Percentiles rank a stretch among this genome's conserved stretches.
Evolutionary conservation across 371 early-diverging fungal genomes (phyloP).

Genomic region (Zopfochytrium polystomum): DNA sequence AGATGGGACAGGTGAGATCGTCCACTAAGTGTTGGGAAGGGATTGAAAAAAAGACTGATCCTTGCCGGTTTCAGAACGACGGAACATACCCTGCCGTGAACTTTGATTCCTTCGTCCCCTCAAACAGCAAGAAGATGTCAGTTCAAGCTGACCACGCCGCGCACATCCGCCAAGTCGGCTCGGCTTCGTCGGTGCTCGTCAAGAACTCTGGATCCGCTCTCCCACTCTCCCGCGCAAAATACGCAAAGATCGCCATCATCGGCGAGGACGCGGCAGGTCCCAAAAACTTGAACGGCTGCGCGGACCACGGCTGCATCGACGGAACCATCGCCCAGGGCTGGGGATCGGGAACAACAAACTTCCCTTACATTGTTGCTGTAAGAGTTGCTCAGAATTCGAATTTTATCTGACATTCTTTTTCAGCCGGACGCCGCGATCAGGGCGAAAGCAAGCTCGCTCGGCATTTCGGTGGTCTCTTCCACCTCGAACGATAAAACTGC

Average conservation of each 20-base stretch:
- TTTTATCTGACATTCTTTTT: not conserved
- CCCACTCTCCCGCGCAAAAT: slow-evolving; percentile 30
- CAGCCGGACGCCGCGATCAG: slow-evolving; percentile 47
- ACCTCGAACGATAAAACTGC: slow-evolving; percentile 45
- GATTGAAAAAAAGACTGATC: no score
- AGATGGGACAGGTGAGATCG: slow-evolving; percentile 39
- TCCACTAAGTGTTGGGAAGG: no score
- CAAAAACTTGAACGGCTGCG: slow-evolving; percentile 19
- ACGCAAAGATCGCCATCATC: slow-evolving; percentile 42
- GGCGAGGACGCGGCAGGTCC: slow-evolving; percentile 51
- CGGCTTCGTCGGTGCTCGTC: slow-evolving; percentile 52
- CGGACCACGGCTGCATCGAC: no score
- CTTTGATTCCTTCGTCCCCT: slow-evolving; percentile 16
- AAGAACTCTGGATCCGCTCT: slow-evolving; percentile 40
- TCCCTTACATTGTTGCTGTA: slow-evolving; percentile 55
- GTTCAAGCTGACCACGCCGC: slow-evolving; percentile 31
- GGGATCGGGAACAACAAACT: slow-evolving; percentile 62
- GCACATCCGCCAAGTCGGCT: slow-evolving; percentile 48
- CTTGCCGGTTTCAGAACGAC: no score
- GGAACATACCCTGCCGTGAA: slow-evolving; percentile 39
- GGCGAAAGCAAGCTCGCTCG: slow-evolving; percentile 31
- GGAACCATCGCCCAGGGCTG: slow-evolving; percentile 64
- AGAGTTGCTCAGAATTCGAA: not conserved
- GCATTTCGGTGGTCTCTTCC: slow-evolving; percentile 32
- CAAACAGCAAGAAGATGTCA: slow-evolving; percentile 34